phyloP scores from a whole-genome alignment of 1,139 yeast species.

The Candida sp. region DNA sequence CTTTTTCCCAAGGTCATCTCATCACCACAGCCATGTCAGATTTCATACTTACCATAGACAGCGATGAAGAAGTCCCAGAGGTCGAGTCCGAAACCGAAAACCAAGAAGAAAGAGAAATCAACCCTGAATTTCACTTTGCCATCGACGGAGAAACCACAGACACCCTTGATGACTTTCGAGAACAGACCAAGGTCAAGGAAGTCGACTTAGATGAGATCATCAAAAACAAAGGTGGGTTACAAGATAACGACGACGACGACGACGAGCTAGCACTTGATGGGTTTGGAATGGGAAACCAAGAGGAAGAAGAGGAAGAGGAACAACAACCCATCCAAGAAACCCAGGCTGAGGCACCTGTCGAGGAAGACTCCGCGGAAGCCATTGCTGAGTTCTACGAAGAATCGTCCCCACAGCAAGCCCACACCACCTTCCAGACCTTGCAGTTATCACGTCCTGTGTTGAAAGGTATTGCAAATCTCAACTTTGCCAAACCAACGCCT shows the following conservation, averaged over 20 bases:
- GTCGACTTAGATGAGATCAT: constrained; percentile 91
- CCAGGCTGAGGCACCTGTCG: constrained; percentile 47
- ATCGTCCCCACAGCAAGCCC: constrained; percentile 42
- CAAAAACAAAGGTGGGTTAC: constrained; percentile 78
- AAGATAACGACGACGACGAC: constrained; percentile 26
- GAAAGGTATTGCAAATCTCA: constrained; percentile 79
- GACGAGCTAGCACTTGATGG: constrained; percentile 64
- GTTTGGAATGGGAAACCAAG: constrained; percentile 66
- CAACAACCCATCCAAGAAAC: constrained; percentile 24
- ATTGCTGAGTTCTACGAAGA: constrained; percentile 70
- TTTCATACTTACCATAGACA: constrained; percentile 18
- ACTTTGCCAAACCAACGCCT: constrained; percentile 88
- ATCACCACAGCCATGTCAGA: constrained; percentile 13
- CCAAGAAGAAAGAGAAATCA: constrained; percentile 55
- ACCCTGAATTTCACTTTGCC: constrained; percentile 73
- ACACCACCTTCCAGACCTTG: constrained; percentile 67
- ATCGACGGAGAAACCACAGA: constrained; percentile 60
- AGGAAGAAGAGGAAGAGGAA: constrained; percentile 29
- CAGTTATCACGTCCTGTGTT: constrained; percentile 90
- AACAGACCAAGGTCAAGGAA: constrained; percentile 42
- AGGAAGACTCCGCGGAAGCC: constrained; percentile 73
- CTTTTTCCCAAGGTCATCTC: constrained; percentile 3
- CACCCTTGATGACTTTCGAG: constrained; percentile 82
- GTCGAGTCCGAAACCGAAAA: constrained; percentile 36
- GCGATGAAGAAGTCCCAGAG: constrained; percentile 20